Percentiles rank a stretch among this genome's conserved stretches.
phyloP scores from a whole-genome alignment of 768 basidiomycete species.

The Leccinum barrowsii region DNA sequence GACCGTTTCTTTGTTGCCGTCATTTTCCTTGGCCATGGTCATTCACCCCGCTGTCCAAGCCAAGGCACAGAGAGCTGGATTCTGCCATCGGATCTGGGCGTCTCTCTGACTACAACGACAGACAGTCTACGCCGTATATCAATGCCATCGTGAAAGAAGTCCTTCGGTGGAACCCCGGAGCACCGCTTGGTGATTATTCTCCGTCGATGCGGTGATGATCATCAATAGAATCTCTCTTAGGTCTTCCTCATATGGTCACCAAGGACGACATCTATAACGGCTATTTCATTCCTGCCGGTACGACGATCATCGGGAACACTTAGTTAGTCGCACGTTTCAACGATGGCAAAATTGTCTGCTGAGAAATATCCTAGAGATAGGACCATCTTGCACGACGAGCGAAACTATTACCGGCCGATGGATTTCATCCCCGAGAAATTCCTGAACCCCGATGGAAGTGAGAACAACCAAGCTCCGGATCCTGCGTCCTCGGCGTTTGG shows the following conservation, averaged over 20 bases:
- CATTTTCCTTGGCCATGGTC: constrained; percentile 31
- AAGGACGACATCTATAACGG: constrained; percentile 30
- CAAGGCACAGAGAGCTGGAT: constrained; percentile 29
- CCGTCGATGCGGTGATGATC: constrained; percentile 3
- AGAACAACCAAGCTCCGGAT: constrained; percentile 29
- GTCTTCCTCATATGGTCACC: constrained; percentile 33
- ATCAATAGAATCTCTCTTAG: constrained; percentile 14
- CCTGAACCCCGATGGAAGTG: constrained; percentile 36
- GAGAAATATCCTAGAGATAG: constrained; percentile 15
- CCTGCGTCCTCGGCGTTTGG: constrained; percentile 32
- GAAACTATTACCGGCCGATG: constrained; percentile 32
- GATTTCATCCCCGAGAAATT: constrained; percentile 39
- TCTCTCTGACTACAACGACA: constrained; percentile 31
- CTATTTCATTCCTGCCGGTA: constrained; percentile 34
- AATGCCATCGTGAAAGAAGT: constrained; percentile 31
- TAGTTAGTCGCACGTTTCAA: constrained; percentile 36
- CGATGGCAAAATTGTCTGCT: background rate
- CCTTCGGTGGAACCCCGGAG: constrained; percentile 32
- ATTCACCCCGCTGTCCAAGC: constrained; percentile 27
- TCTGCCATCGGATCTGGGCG: constrained; percentile 25
- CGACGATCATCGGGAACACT: constrained; percentile 57
- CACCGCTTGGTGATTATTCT: constrained; percentile 30
- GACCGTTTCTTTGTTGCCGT: constrained; percentile 30
- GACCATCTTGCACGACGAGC: constrained; percentile 38
- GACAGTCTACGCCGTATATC: constrained; percentile 24